Evolutionary conservation across 108 stramenopile genomes (phyloP).

Genomic region (Pseudonitzschia delicatissima): DNA sequence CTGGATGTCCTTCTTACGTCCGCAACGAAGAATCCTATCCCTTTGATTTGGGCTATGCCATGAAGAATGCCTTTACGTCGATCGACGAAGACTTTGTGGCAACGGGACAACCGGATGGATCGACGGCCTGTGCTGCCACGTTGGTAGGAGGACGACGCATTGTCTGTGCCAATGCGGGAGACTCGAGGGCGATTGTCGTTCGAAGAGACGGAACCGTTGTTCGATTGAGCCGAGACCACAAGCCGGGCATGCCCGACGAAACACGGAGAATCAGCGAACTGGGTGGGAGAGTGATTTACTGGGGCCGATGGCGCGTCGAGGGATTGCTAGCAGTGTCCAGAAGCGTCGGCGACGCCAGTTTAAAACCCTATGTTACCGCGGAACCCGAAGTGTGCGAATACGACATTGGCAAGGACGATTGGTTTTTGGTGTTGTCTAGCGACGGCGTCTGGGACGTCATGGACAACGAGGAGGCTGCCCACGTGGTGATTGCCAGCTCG

Average conservation of each 20-base stretch:
- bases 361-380: conserved; percentile 86
- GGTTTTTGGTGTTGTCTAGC: conserved; percentile 82
- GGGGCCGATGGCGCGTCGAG: conserved; percentile 94
- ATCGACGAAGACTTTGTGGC: conserved; percentile 80
- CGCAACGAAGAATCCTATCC: conserved; percentile 68
- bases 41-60: conserved; percentile 63
- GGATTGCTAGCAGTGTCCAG: conserved; percentile 94
- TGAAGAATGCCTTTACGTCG: conserved; percentile 70
- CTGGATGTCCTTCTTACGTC: conserved; percentile 75
- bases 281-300: conserved; percentile 90
- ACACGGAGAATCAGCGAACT: conserved; percentile 80
- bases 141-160: conserved; percentile 76
- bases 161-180: conserved; percentile 94
- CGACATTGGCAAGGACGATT: conserved; percentile 81
- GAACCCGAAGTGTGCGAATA: conserved; percentile 82
- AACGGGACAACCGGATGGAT: conserved; percentile 79
- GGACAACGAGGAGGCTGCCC: conserved; percentile 82
- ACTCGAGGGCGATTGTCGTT: conserved; percentile 91
- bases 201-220: conserved; percentile 79
- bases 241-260: conserved; percentile 90
- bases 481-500: conserved; percentile 80
- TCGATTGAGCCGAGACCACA: conserved; percentile 87
- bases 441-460: conserved; percentile 92
- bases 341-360: conserved; percentile 90
- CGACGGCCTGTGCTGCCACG: conserved; percentile 76